Conservation (phyloP, 2,329 filamentous ascomycete genomes). For the Xylariaceae sp. region DNA sequence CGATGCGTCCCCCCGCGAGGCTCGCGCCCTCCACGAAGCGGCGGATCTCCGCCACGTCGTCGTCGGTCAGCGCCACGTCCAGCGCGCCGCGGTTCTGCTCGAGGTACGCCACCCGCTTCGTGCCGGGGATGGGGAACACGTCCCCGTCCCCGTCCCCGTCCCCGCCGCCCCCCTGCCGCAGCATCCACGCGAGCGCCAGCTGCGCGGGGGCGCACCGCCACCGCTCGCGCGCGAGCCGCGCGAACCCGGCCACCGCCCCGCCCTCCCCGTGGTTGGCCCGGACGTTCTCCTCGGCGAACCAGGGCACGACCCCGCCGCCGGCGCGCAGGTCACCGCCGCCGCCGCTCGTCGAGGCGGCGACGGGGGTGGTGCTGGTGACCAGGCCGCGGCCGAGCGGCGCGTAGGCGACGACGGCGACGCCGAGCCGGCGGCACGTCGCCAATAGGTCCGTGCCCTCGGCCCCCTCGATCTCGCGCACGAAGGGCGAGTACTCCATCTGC, state of each 20-base stretch:
- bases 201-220: conserved; percentile 40
- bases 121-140: conserved; percentile 32
- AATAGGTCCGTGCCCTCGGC: conserved; percentile 29
- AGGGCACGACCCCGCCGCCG: too few species aligned
- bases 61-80: conserved; percentile 15
- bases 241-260: neutral
- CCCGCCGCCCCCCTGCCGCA: conserved; percentile 38
- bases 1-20: too few species aligned
- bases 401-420: conserved; percentile 33
- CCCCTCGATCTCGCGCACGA: conserved; percentile 40
- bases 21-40: conserved; percentile 7
- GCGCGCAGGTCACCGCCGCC: neutral
- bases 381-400: conserved; percentile 35
- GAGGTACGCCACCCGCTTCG: conserved; percentile 27
- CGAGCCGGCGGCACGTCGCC: conserved; percentile 38
- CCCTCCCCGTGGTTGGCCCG: conserved; percentile 9
- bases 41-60: conserved; percentile 18
- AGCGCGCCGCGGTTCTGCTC: conserved; percentile 26
- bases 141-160: too few species aligned
- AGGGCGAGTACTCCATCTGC: conserved; percentile 47
- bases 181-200: conserved; percentile 50
- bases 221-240: neutral
- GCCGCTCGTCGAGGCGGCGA: conserved; percentile 10
- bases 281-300: conserved; percentile 42
- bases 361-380: conserved; percentile 33